Evolutionary conservation across 345 rosid species (phyloP).

Genomic region (Mercurialis annua): DNA sequence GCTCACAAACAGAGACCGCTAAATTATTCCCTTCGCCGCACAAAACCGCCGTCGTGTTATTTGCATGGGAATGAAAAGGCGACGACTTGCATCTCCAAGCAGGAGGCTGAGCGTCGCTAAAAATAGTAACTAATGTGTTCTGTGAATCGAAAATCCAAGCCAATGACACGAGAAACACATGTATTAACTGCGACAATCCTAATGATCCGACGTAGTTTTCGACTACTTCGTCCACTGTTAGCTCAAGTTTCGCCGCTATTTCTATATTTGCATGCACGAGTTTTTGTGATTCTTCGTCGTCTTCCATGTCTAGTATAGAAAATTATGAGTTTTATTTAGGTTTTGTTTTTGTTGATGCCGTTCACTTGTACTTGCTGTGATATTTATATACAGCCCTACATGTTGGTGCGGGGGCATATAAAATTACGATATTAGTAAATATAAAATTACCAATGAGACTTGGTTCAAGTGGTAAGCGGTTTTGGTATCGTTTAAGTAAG

Average conservation of each 20-base stretch:
- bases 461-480: no score
- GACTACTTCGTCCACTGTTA: constrained; percentile 65
- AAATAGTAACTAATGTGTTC: constrained; percentile 56
- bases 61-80: not conserved
- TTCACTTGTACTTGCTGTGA: not conserved
- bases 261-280: constrained; percentile 13
- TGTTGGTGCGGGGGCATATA: no score
- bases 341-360: not conserved
- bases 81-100: constrained; percentile 38
- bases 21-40: constrained; percentile 16
- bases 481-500: no score
- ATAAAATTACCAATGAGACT: no score
- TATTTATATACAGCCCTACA: not conserved
- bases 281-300: constrained; percentile 7
- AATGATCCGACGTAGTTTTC: constrained; percentile 61
- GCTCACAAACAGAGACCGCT: constrained; percentile 38
- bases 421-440: no score
- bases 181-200: constrained; percentile 60
- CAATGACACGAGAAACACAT: constrained; percentile 57
- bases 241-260: constrained; percentile 31
- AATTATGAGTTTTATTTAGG: not conserved
- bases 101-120: constrained; percentile 64
- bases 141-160: constrained; percentile 77
- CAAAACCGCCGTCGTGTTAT: not conserved
- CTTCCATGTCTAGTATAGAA: constrained; percentile 6